Base-by-base conservation (phyloP, 202 grass and related monocot species). In the Elaeis oleifera region DNA sequence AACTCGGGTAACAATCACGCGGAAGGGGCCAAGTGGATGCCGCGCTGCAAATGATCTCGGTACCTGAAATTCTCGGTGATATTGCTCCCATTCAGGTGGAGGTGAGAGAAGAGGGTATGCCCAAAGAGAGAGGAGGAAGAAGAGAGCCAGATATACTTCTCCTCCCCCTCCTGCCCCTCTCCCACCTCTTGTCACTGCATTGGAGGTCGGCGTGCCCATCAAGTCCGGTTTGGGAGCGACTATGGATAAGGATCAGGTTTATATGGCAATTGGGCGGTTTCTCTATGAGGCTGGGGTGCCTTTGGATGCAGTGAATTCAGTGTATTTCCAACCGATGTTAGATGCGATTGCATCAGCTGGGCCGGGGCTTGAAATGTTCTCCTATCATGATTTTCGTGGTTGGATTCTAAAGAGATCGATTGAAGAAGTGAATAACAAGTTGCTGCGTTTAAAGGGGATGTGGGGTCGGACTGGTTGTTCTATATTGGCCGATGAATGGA, bases 281-380 rank as follows among this genome's bases (percentile, higher is more conserved):
- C 48, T 96, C 32, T 91, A 85, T 0, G 87, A 96, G 18, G 77
- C 74, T 0, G 87, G 87, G 9, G 68, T 86, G 63, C 79, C 84
- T 51, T 6, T 95, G 73, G 84, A 96, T 54, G 79, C 87, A 1
- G 87, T 91, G 53, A 91, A 91, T 32, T 96, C 87, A 0, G 53
- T 76, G 19, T 81, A 85, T 74, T 91, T 96, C 69, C 87, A 83
- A 18, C 76, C 87, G 15, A 91, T 96, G 92, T 49, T 96, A 7
- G 84, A 96, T 52, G 74, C 92, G 0, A 79, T 96, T 44, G 63
- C 77, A 5, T 80, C 68, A 0, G 71, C 76, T 6, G 79, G 84
- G 56, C 66, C 71, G 44, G 71, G 68, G 62, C 79, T 79, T 1
- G 84, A 82, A 2, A 63, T 32, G 1, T 65, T 89, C 54, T 96